phyloP scores from a whole-genome alignment of 2,329 filamentous ascomycete species.

The Penicillium sp. region DNA sequence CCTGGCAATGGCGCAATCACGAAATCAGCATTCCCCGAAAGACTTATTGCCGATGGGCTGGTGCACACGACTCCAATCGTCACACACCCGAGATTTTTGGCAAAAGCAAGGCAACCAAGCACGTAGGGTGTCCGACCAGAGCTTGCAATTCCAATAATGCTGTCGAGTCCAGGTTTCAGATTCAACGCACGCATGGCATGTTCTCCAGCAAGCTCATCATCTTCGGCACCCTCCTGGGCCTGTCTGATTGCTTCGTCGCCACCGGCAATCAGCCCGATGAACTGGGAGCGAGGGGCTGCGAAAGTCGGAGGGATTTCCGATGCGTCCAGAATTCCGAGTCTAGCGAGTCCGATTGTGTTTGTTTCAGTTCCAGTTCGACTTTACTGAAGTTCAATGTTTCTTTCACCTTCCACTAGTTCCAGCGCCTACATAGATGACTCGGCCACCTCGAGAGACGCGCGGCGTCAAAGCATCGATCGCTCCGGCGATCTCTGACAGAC shows the following conservation, averaged over 20 bases:
- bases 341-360: constrained; percentile 10
- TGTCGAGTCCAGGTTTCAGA: constrained; percentile 35
- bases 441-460: constrained; percentile 36
- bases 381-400: neutral
- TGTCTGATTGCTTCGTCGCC: constrained; percentile 44
- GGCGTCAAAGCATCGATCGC: constrained; percentile 36
- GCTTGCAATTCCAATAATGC: constrained; percentile 46
- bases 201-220: constrained; percentile 34
- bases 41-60: constrained; percentile 35
- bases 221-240: constrained; percentile 47
- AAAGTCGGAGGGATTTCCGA: constrained; percentile 48
- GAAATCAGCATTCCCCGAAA: constrained; percentile 28
- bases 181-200: constrained; percentile 32
- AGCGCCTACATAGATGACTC: constrained; percentile 45
- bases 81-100: constrained; percentile 35
- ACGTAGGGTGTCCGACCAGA: constrained; percentile 49
- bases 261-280: constrained; percentile 46
- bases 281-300: constrained; percentile 42
- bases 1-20: constrained; percentile 45
- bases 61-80: constrained; percentile 45
- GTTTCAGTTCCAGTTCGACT: neutral
- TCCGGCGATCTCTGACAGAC: constrained; percentile 34
- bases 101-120: constrained; percentile 40
- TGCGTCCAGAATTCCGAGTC: constrained; percentile 44
- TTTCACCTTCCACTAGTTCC: constrained; percentile 47